phyloP scores from a whole-genome alignment of 148 eudicot species.

The Camellia japonica region DNA sequence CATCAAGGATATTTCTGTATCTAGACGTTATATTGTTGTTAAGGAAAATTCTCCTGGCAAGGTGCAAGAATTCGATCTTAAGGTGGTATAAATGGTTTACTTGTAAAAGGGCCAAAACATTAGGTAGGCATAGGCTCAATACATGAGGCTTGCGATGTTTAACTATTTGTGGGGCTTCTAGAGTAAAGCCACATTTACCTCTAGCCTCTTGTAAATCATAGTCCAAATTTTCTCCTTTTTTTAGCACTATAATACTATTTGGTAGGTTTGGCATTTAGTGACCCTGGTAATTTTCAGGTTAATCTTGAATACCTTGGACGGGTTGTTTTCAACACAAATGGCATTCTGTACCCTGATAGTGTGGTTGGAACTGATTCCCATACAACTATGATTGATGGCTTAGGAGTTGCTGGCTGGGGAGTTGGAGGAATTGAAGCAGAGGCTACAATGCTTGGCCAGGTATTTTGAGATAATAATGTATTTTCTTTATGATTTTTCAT shows the following conservation, averaged over 20 bases:
- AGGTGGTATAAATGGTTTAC: background rate
- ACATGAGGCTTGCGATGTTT: background rate
- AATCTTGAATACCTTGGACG: slow-evolving; percentile 97
- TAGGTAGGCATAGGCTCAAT: background rate
- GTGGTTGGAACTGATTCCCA: slow-evolving; percentile 99
- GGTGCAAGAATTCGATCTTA: background rate
- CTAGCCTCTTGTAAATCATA: background rate
- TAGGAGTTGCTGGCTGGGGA: slow-evolving; percentile 99
- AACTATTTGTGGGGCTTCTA: background rate
- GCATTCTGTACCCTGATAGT: slow-evolving; percentile 93
- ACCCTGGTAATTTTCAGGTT: slow-evolving; percentile 48
- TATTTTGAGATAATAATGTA: slow-evolving; percentile 13
- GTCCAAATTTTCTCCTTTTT: background rate
- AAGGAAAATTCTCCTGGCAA: background rate
- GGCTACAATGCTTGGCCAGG: slow-evolving; percentile 99
- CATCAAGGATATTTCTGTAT: background rate
- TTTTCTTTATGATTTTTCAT: background rate
- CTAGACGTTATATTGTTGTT: background rate
- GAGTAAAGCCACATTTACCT: background rate
- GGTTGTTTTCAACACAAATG: slow-evolving; percentile 88
- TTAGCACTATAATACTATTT: background rate
- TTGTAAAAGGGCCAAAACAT: background rate
- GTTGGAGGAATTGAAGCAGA: slow-evolving; percentile 99
- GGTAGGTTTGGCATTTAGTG: background rate
- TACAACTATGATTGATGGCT: slow-evolving; percentile 99